Conservation (phyloP, 352 stramenopile genomes). For the Phytophthora sp. region DNA sequence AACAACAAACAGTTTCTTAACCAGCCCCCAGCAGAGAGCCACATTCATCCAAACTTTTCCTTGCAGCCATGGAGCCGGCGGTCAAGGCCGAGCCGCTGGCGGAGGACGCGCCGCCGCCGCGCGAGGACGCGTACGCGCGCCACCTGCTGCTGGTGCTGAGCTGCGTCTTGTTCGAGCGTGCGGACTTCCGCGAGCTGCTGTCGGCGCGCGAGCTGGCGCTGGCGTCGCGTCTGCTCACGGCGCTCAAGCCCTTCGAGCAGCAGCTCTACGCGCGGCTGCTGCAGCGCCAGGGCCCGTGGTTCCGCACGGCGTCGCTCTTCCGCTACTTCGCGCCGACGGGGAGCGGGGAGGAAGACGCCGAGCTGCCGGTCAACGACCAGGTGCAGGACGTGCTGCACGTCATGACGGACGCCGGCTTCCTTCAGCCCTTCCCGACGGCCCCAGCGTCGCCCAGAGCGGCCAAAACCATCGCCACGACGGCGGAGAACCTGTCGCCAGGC, state of each 20-base stretch:
- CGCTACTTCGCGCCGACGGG: constrained; percentile 57
- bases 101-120: background rate
- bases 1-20: no score
- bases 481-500: constrained; percentile 6
- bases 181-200: constrained; percentile 59
- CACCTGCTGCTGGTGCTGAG: constrained; percentile 67
- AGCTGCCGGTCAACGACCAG: constrained; percentile 22
- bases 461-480: background rate
- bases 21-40: no score
- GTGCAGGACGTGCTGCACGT: constrained; percentile 53
- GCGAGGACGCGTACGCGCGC: constrained; percentile 69
- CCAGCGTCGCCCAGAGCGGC: background rate
- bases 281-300: constrained; percentile 80
- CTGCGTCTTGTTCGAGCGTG: constrained; percentile 45
- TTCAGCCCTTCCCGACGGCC: constrained; percentile 32
- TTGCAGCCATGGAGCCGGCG: background rate
- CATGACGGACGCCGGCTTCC: constrained; percentile 46
- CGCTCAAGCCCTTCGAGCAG: constrained; percentile 55
- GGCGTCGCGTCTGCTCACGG: constrained; percentile 51
- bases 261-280: constrained; percentile 81
- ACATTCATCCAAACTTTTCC: no score
- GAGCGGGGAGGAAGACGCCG: constrained; percentile 7
- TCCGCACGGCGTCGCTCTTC: constrained; percentile 66
- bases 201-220: constrained; percentile 48
- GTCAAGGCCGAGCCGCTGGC: background rate